phyloP scores from a whole-genome alignment of 1,284 basidiomycete species.

The Cronartium quercuum region DNA sequence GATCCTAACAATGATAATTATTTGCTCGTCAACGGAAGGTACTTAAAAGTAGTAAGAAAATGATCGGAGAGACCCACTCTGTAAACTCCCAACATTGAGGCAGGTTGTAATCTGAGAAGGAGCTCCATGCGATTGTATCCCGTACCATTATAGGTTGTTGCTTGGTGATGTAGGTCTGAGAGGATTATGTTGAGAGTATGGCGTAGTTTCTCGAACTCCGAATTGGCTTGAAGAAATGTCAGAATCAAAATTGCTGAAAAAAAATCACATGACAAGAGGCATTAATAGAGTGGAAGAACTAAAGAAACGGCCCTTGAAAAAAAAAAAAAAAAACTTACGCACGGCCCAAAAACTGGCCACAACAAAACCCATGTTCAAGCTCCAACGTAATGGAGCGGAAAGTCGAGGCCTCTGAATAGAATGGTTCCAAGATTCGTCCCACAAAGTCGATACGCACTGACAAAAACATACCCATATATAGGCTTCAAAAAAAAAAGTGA shows the following conservation, averaged over 20 bases:
- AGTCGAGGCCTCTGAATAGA: background rate
- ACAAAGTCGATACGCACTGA: conserved; percentile 24
- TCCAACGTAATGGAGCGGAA: background rate
- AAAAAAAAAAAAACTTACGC: conserved; percentile 5
- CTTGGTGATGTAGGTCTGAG: background rate
- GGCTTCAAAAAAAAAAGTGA: background rate
- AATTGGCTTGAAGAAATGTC: conserved; percentile 1
- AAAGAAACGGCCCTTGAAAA: background rate
- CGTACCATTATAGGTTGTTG: background rate
- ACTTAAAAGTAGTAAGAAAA: background rate
- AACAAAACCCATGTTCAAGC: conserved; percentile 13
- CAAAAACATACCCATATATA: conserved; percentile 34
- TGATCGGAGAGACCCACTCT: background rate
- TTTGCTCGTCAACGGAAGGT: background rate
- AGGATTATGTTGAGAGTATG: background rate
- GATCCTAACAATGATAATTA: background rate
- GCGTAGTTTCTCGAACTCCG: conserved; percentile 6
- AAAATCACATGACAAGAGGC: background rate
- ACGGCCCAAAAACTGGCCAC: conserved; percentile 6
- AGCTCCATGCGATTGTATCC: background rate
- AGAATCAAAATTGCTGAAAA: conserved; percentile 7
- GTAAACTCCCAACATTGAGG: background rate
- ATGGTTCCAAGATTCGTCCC: conserved; percentile 9
- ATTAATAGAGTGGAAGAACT: background rate
- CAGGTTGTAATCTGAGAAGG: background rate